Percentiles rank a stretch among this genome's conserved stretches.
Conservation (phyloP, 805 yeast genomes). For the Lipomyces mesembrius region DNA sequence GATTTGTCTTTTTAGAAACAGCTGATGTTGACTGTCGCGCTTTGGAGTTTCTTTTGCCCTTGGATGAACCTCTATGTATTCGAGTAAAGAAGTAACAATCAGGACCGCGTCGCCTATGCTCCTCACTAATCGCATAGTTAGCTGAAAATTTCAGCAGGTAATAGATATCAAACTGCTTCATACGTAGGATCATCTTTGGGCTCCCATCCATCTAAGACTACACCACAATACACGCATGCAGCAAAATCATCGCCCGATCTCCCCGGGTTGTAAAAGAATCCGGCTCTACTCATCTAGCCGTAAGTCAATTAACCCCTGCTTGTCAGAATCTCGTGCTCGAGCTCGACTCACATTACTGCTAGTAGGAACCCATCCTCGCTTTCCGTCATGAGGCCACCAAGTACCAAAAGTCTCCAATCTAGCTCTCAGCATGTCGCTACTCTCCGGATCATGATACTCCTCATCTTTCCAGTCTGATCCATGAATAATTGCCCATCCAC, state of each 20-base stretch:
- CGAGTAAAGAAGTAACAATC: slow-evolving; percentile 51
- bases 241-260: slow-evolving; percentile 57
- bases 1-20: slow-evolving; percentile 2
- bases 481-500: slow-evolving; percentile 46
- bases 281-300: slow-evolving; percentile 57
- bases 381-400: slow-evolving; percentile 55
- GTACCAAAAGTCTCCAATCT: slow-evolving; percentile 47
- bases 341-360: slow-evolving; percentile 40
- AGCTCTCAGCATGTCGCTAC: slow-evolving; percentile 36
- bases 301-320: neutral
- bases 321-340: neutral
- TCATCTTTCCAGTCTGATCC: slow-evolving; percentile 39
- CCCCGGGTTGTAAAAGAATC: slow-evolving; percentile 64
- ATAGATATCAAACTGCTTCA: slow-evolving; percentile 5
- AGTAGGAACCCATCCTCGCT: slow-evolving; percentile 50
- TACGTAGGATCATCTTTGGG: slow-evolving; percentile 61
- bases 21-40: slow-evolving; percentile 21
- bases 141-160: neutral
- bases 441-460: slow-evolving; percentile 39
- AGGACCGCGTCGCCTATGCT: slow-evolving; percentile 56
- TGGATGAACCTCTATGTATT: slow-evolving; percentile 13
- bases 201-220: slow-evolving; percentile 75
- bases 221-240: slow-evolving; percentile 67
- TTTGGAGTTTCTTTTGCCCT: slow-evolving; percentile 20
- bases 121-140: slow-evolving; percentile 44